Percentiles rank a stretch among this genome's conserved stretches.
phyloP scores from a whole-genome alignment of 2,329 filamentous ascomycete genomes.

The Alternaria solani region DNA sequence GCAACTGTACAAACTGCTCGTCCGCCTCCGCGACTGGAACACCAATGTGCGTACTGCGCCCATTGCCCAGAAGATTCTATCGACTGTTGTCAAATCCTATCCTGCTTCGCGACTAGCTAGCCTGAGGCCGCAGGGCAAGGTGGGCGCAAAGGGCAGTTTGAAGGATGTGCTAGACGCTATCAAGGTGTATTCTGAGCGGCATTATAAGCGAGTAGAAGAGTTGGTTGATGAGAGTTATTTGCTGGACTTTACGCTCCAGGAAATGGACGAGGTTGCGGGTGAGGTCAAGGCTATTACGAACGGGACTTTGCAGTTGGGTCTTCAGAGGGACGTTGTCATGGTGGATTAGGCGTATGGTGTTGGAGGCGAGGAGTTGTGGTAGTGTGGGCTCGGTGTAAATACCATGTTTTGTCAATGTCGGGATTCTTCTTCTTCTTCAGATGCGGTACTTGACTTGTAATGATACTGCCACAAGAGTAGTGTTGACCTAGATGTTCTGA shows the following conservation, averaged over 20 bases:
- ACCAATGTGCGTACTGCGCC: constrained; percentile 88
- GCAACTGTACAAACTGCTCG: constrained; percentile 82
- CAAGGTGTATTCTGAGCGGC: constrained; percentile 88
- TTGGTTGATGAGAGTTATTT: constrained; percentile 93
- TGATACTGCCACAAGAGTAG: no score
- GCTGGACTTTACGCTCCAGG: constrained; percentile 88
- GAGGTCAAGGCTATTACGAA: constrained; percentile 39
- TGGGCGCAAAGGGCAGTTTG: constrained; percentile 56
- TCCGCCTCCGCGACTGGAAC: constrained; percentile 93
- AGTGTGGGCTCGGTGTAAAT: neutral
- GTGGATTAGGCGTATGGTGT: constrained; percentile 28
- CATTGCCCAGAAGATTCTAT: constrained; percentile 85
- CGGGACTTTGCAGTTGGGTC: constrained; percentile 30
- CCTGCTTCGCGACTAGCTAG: constrained; percentile 78
- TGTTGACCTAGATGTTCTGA: no score
- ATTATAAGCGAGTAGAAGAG: constrained; percentile 89
- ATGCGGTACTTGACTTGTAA: neutral
- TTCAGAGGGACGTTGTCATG: constrained; percentile 43
- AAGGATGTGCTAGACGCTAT: constrained; percentile 89
- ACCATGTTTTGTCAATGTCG: neutral
- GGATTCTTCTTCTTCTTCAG: neutral
- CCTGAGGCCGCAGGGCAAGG: constrained; percentile 57
- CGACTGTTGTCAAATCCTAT: constrained; percentile 80
- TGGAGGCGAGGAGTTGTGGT: neutral
- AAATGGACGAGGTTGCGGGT: constrained; percentile 78